Evolutionary conservation across 495 filamentous ascomycete genomes (phyloP).

Genomic region (Penicillium parvum): DNA sequence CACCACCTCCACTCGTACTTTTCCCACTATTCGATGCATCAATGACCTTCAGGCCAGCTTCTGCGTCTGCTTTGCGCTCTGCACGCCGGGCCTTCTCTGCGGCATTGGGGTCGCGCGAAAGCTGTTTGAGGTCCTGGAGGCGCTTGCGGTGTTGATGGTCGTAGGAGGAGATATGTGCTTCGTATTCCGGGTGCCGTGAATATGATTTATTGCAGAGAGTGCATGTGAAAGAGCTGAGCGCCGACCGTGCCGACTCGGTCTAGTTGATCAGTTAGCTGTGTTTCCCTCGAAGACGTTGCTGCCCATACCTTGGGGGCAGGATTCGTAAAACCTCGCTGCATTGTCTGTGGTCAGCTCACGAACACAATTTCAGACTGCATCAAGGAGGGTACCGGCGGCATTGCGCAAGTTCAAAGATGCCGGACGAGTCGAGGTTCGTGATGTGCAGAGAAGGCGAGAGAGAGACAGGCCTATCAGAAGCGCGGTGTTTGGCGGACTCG

Average conservation of each 20-base stretch:
- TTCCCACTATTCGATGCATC: constrained; percentile 22
- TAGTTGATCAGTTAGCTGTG: constrained; percentile 27
- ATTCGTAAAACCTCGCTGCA: constrained; percentile 47
- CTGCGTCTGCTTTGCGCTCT: constrained; percentile 63
- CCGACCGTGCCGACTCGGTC: constrained; percentile 83
- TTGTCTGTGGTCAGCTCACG: no score
- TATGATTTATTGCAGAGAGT: constrained; percentile 59
- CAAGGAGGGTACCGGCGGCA: constrained; percentile 8
- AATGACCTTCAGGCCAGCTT: constrained; percentile 42
- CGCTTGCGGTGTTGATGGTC: constrained; percentile 62
- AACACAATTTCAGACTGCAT: no score
- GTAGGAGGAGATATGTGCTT: constrained; percentile 58
- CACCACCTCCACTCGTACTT: constrained; percentile 15
- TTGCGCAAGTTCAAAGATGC: constrained; percentile 7
- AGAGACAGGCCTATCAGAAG: constrained; percentile 11
- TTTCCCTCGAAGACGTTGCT: neutral
- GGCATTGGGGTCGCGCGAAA: constrained; percentile 54
- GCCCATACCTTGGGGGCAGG: constrained; percentile 44
- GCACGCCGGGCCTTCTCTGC: constrained; percentile 61
- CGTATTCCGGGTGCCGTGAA: constrained; percentile 56
- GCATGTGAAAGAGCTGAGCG: constrained; percentile 84
- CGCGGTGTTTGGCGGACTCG: constrained; percentile 8
- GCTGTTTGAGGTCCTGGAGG: constrained; percentile 58
- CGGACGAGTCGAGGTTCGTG: no score
- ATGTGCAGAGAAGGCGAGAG: no score